phyloP scores from a whole-genome alignment of 139 green algal species.

The Ostreobium quekettii region DNA sequence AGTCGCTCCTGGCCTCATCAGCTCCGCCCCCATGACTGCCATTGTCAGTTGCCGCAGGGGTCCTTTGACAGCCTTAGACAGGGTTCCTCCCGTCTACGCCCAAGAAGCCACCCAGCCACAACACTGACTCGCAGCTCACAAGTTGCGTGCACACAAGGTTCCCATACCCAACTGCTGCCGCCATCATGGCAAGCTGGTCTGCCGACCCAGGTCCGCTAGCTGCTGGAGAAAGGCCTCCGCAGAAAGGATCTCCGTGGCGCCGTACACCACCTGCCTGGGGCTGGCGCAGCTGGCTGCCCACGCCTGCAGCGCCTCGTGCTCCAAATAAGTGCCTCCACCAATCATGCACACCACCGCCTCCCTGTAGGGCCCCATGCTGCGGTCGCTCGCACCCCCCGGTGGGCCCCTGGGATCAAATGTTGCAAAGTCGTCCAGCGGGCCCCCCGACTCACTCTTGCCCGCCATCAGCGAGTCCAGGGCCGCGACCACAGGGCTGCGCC shows the following conservation, averaged over 20 bases:
- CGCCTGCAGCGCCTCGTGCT: conserved; percentile 68
- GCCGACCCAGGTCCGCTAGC: conserved; percentile 66
- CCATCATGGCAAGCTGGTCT: no score
- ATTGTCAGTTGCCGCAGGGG: no score
- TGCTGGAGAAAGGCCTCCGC: conserved; percentile 65
- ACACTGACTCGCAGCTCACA: no score
- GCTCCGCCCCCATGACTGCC: no score
- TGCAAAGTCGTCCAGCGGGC: conserved; percentile 53
- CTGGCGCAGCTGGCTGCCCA: conserved; percentile 38
- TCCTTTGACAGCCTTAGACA: no score
- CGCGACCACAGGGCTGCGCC: conserved; percentile 64
- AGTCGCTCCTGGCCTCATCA: no score
- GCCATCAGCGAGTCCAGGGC: conserved; percentile 89
- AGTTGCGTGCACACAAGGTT: no score
- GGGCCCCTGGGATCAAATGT: conserved; percentile 81
- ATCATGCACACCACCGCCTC: conserved; percentile 96
- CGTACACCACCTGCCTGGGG: conserved; percentile 72
- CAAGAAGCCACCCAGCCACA: no score
- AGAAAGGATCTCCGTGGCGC: conserved; percentile 82
- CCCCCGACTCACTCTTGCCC: conserved; percentile 30
- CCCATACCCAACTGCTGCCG: no score
- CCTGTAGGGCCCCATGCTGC: conserved; percentile 47
- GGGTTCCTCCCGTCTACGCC: no score
- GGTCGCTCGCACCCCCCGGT: conserved; percentile 23
- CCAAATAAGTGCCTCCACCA: conserved; percentile 92